Evolutionary conservation across 805 yeast species (phyloP).

Genomic region (Maudiozyma pseudohumilis): DNA sequence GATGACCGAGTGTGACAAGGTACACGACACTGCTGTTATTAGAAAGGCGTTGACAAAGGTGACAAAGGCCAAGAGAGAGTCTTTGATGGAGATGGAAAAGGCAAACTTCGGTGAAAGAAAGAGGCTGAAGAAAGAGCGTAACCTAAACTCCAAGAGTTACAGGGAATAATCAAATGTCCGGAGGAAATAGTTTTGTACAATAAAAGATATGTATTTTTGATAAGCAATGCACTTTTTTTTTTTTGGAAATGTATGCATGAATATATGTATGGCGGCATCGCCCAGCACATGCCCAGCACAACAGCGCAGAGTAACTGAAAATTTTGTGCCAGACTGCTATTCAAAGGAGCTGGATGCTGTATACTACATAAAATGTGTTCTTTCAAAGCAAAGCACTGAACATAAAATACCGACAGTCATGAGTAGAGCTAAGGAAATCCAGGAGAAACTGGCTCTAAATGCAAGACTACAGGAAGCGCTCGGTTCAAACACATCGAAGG

Average conservation of each 20-base stretch:
- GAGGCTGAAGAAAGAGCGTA: constrained; percentile 37
- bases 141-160: constrained; percentile 20
- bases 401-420: too few relatives aligned
- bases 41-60: constrained; percentile 59
- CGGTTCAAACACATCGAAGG: constrained; percentile 15
- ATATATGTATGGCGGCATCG: too few relatives aligned
- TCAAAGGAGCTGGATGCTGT: too few relatives aligned
- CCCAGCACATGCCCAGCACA: too few relatives aligned
- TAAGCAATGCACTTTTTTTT: too few relatives aligned
- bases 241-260: too few relatives aligned
- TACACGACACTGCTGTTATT: constrained; percentile 70
- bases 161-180: constrained; percentile 1
- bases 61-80: constrained; percentile 80
- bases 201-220: too few relatives aligned
- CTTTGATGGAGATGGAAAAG: constrained; percentile 86
- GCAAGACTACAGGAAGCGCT: constrained; percentile 25
- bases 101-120: constrained; percentile 77
- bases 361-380: too few relatives aligned
- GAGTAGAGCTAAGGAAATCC: constrained; percentile 28
- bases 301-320: too few relatives aligned
- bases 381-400: too few relatives aligned
- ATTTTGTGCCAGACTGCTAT: too few relatives aligned
- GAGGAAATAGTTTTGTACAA: too few relatives aligned
- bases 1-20: constrained; percentile 63
- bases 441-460: constrained; percentile 26